Base-by-base conservation (phyloP, 2,329 filamentous ascomycete species). In the Botryotinia calthae region DNA sequence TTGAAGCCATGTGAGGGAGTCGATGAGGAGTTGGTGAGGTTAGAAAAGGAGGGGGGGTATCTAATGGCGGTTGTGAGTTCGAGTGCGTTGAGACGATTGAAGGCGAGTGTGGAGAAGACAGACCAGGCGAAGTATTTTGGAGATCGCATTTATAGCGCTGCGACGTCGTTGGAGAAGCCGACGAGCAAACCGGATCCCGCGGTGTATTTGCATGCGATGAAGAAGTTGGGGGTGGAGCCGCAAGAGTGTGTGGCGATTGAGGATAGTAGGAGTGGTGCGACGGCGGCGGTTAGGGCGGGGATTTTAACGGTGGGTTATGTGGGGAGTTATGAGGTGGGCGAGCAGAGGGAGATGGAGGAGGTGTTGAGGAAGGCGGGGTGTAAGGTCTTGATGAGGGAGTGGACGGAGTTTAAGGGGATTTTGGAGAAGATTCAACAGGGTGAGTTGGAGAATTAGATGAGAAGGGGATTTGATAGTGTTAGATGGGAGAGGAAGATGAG, bases 111-210 rank as follows among this genome's bases (percentile, higher is more conserved):
- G 78, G 87, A 92, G 81, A 95, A 94, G 85, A 92, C 93, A 74
- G 89, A 87, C 75, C 91, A 95, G 82, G 90, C 90, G 82, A 90
- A 91, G 83, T 97, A 90, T 87, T 97, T 97, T 85, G 84, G 85
- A n/a, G 87, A 93, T 77, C 87, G 90, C 77, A 87, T 97, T 81
- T 97, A 92, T 87, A 93, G 90, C 62, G 94, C 94, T 72, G 93
- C 93, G 73, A 93, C 90, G 46, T 93, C 90, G 73, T 87, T 97
- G 78, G 85, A 88, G 73, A 89, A 86, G 80, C 94, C 94, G n/a
- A 95, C 93, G 72, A 93, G 90, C 82, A 97, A 97, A 88, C 94
- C 94, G 25, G 93, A 97, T 83, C 94, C 95, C 28, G 93, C 93
- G 77, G 91, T 97, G 83, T 97, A 97, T 85, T 83, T 94, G 76